Percentiles rank a stretch among this genome's conserved stretches.
Conservation (phyloP, 1,139 yeast species). For the Kodamaea arcana region DNA sequence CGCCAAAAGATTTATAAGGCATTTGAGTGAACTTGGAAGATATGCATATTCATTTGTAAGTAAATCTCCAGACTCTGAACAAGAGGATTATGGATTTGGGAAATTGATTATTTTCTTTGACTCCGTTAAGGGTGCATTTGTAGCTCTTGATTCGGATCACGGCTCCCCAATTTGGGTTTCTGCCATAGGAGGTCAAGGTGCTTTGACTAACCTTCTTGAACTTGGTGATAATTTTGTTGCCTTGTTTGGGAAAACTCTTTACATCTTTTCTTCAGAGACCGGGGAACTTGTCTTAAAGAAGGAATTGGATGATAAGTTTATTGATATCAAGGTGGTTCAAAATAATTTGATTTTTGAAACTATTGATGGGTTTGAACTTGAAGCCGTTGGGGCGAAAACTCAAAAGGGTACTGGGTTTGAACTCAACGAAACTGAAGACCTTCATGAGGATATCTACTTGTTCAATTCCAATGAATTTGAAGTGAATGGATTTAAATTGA, state of each 20-base stretch:
- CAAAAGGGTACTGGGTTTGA: background rate
- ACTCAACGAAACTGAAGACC: background rate
- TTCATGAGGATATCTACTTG: slow-evolving; percentile 17
- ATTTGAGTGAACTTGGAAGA: slow-evolving; percentile 33
- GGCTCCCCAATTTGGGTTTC: slow-evolving; percentile 28
- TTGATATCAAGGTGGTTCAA: slow-evolving; percentile 5
- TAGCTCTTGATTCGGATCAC: slow-evolving; percentile 30
- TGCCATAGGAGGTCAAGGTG: slow-evolving; percentile 5
- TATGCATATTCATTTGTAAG: slow-evolving; percentile 14
- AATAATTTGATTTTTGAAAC: slow-evolving; percentile 5
- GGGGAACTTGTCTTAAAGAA: background rate
- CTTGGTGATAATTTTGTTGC: slow-evolving; percentile 18
- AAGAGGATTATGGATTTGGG: slow-evolving; percentile 28
- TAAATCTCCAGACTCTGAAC: background rate
- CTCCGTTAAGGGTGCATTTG: slow-evolving; percentile 15
- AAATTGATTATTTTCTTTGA: slow-evolving; percentile 32
- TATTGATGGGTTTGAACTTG: slow-evolving; percentile 2
- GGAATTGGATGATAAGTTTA: slow-evolving; percentile 5
- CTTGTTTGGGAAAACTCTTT: slow-evolving; percentile 17
- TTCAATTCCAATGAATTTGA: slow-evolving; percentile 12
- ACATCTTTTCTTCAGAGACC: slow-evolving; percentile 18
- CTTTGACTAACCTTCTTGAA: slow-evolving; percentile 12
- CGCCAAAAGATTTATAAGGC: slow-evolving; percentile 28
- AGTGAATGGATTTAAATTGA: slow-evolving; percentile 21
- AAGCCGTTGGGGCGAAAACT: background rate